phyloP scores from a whole-genome alignment of 495 filamentous ascomycete species.

The Aspergillus coremiiformis region DNA sequence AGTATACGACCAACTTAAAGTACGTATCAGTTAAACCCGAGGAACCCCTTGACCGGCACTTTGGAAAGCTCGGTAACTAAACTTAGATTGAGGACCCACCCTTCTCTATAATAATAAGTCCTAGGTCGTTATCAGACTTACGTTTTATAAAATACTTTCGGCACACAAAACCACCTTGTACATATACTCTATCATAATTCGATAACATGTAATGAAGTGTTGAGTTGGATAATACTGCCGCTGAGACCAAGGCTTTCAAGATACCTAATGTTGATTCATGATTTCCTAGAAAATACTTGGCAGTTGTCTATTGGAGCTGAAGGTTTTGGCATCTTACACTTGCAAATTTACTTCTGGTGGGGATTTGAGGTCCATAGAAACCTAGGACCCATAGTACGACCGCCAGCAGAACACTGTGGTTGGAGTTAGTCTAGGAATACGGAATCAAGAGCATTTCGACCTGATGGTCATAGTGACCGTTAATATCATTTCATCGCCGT shows the following conservation, averaged over 20 bases:
- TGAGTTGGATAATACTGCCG: not conserved
- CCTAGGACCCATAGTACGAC: constrained; percentile 75
- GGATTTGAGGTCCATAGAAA: constrained; percentile 64
- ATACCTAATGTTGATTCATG: constrained; percentile 13
- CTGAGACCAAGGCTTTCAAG: not conserved
- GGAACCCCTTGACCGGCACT: not conserved
- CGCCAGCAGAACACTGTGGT: constrained; percentile 51
- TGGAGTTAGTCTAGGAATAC: constrained; percentile 45
- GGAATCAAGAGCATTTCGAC: constrained; percentile 69
- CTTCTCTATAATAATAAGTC: not conserved
- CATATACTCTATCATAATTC: not conserved
- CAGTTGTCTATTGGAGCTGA: not conserved
- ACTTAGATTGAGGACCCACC: not conserved
- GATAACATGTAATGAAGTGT: no score
- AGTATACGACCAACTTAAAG: no score
- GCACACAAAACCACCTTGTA: not conserved
- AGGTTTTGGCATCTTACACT: constrained; percentile 17
- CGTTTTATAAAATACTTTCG: not conserved
- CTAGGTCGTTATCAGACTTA: not conserved
- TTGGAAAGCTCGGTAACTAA: not conserved
- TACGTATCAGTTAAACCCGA: no score
- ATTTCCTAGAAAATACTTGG: constrained; percentile 15
- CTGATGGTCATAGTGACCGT: constrained; percentile 4
- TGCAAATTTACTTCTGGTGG: constrained; percentile 68
- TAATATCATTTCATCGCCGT: constrained; percentile 37